phyloP scores from a whole-genome alignment of 1,139 yeast species.

The Pneumocystis wakefieldiae region DNA sequence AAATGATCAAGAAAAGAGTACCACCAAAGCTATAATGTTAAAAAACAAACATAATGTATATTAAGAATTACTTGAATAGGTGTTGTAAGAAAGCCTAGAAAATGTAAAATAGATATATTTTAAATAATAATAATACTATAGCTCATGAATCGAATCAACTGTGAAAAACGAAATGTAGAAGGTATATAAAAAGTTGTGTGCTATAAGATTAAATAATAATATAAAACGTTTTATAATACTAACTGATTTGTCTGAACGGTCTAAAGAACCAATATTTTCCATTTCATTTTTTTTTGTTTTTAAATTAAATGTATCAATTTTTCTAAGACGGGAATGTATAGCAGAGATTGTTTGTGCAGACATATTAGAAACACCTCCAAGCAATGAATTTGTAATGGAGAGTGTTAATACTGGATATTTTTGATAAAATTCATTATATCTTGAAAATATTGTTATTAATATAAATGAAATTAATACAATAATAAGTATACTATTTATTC shows the following conservation, averaged over 20 bases:
- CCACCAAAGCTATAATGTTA: conserved; percentile 7
- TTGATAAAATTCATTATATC: conserved; percentile 4
- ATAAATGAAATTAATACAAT: background rate
- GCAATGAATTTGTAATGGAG: conserved; percentile 5
- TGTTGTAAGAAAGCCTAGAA: conserved; percentile 5
- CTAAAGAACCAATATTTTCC: conserved; percentile 1
- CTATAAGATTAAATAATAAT: background rate
- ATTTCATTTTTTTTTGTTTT: background rate
- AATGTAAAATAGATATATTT: background rate
- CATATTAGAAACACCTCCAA: conserved; percentile 9
- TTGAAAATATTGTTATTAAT: conserved; percentile 1
- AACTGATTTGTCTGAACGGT: background rate
- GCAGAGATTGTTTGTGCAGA: conserved; percentile 9
- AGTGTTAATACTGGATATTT: conserved; percentile 9
- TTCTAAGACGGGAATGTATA: background rate
- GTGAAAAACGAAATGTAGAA: conserved; percentile 5
- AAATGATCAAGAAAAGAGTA: conserved; percentile 9
- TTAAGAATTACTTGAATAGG: conserved; percentile 1
- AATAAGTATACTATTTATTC: background rate
- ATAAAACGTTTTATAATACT: background rate
- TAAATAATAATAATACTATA: conserved; percentile 2
- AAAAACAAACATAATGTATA: background rate
- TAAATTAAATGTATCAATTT: background rate
- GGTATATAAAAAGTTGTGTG: background rate
- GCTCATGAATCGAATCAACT: conserved; percentile 8